Conservation (phyloP, 2,329 filamentous ascomycete genomes). For the Ophiostoma ips region DNA sequence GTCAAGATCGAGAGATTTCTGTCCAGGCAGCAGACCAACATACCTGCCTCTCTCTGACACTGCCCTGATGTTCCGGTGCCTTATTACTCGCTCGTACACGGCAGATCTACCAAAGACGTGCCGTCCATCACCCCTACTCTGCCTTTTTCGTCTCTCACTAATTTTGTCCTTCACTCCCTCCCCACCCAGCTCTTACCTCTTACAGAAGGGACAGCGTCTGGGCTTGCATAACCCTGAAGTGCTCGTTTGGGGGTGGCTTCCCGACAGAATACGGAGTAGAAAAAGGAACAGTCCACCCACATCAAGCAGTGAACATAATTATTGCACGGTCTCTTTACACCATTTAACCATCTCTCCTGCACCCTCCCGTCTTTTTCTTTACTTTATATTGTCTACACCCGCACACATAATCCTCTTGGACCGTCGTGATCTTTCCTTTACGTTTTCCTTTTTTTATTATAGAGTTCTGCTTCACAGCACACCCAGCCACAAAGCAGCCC, state of each 20-base stretch:
- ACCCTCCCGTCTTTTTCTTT: neutral
- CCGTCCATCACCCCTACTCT: neutral
- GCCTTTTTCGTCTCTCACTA: constrained; percentile 1
- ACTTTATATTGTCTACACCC: neutral
- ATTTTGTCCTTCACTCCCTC: neutral
- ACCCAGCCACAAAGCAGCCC: neutral
- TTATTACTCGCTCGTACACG: too few species aligned
- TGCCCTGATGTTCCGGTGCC: too few species aligned
- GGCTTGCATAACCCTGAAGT: neutral
- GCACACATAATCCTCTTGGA: neutral
- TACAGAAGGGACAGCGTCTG: constrained; percentile 2
- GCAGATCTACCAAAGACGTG: too few species aligned
- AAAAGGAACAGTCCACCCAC: constrained; percentile 4
- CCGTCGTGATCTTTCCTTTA: neutral
- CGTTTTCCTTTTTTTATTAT: neutral
- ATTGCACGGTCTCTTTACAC: too few species aligned
- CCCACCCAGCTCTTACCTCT: constrained; percentile 1
- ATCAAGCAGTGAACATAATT: neutral
- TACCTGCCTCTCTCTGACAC: too few species aligned
- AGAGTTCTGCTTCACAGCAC: neutral
- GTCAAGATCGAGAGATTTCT: too few species aligned
- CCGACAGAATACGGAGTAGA: neutral
- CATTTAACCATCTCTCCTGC: too few species aligned
- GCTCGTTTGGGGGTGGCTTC: constrained; percentile 1
- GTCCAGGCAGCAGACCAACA: too few species aligned